Percentiles rank a stretch among this genome's conserved stretches.
phyloP scores from a whole-genome alignment of 192 early-diverging fungal species.

The Coemansia sp. region DNA sequence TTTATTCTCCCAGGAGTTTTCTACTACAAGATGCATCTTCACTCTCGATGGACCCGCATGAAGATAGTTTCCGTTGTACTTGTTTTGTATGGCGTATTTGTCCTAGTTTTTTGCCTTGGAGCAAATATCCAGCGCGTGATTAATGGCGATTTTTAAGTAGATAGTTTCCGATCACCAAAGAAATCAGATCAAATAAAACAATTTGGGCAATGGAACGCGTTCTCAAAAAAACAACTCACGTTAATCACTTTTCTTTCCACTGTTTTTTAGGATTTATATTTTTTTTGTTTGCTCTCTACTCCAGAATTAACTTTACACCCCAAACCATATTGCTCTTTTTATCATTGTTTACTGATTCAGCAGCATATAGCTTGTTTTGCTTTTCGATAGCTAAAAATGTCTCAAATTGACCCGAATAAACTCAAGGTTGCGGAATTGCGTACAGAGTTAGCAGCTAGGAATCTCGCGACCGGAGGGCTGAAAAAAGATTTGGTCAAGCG shows the following conservation, averaged over 20 bases:
- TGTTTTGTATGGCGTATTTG: slow-evolving; percentile 66
- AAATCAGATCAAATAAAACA: background rate
- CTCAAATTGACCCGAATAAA: slow-evolving; percentile 41
- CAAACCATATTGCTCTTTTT: no score
- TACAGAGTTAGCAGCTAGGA: slow-evolving; percentile 58
- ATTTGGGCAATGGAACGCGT: background rate
- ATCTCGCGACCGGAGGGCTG: slow-evolving; percentile 60
- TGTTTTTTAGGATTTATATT: background rate
- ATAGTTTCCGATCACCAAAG: background rate
- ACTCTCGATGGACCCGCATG: slow-evolving; percentile 62
- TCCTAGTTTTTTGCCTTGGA: slow-evolving; percentile 81
- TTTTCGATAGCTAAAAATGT: slow-evolving; percentile 14
- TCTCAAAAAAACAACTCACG: no score
- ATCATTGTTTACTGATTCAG: background rate
- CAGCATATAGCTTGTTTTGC: background rate
- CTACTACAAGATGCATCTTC: slow-evolving; percentile 82
- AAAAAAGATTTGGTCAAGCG: slow-evolving; percentile 68
- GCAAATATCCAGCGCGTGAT: slow-evolving; percentile 60
- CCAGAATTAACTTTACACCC: no score
- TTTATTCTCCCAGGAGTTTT: slow-evolving; percentile 95
- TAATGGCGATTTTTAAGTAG: slow-evolving; percentile 24
- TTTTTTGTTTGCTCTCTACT: background rate
- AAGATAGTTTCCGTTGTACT: slow-evolving; percentile 68
- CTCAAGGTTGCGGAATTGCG: slow-evolving; percentile 67
- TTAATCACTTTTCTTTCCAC: background rate